Evolutionary conservation across 2,329 filamentous ascomycete genomes (phyloP).

Genomic region (Diplodia scrobiculata): DNA sequence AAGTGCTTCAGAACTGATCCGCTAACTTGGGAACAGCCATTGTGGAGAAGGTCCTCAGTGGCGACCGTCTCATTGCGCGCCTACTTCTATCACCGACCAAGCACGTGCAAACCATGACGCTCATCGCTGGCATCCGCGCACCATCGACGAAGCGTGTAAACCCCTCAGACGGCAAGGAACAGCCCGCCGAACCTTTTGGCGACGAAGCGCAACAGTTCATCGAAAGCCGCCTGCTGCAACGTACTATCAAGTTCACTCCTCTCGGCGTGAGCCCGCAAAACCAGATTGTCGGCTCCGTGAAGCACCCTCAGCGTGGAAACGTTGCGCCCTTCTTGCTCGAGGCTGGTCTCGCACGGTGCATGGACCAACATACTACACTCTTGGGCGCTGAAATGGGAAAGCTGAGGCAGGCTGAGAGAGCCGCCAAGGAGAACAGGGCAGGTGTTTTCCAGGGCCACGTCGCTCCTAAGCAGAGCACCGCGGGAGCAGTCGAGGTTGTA

Average conservation of each 20-base stretch:
- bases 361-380: slow-evolving; percentile 92
- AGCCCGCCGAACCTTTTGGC: slow-evolving; percentile 84
- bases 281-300: slow-evolving; percentile 82
- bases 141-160: slow-evolving; percentile 86
- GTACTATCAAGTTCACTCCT: slow-evolving; percentile 78
- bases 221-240: slow-evolving; percentile 81
- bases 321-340: slow-evolving; percentile 90
- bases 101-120: slow-evolving; percentile 84
- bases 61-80: slow-evolving; percentile 84
- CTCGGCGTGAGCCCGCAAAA: slow-evolving; percentile 87
- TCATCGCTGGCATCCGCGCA: slow-evolving; percentile 84
- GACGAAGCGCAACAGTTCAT: slow-evolving; percentile 88
- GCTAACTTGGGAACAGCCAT: slow-evolving; percentile 51
- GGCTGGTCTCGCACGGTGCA: slow-evolving; percentile 86
- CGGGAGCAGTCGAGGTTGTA: slow-evolving; percentile 72
- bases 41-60: slow-evolving; percentile 87
- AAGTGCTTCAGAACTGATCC: not conserved
- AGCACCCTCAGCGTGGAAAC: slow-evolving; percentile 81
- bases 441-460: slow-evolving; percentile 82
- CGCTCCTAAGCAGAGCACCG: slow-evolving; percentile 61
- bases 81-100: slow-evolving; percentile 78
- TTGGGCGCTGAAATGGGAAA: slow-evolving; percentile 84
- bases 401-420: slow-evolving; percentile 82
- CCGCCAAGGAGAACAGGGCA: slow-evolving; percentile 73
- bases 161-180: slow-evolving; percentile 73